Conservation (phyloP, 768 basidiomycete species). For the Sarcomyxa edulis region DNA sequence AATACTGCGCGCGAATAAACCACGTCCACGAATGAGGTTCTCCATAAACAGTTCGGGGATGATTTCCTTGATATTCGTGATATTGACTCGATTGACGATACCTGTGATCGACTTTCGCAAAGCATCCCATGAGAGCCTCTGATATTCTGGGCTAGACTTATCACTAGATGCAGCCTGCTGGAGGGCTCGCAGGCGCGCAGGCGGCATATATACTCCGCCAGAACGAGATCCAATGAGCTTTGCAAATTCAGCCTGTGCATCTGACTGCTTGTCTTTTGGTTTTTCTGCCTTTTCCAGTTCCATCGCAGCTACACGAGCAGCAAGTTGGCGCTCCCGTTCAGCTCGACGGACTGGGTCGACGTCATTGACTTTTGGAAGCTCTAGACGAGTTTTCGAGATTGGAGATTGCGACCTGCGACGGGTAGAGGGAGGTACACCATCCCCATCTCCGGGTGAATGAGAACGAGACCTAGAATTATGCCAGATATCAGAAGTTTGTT, state of each 20-base stretch:
- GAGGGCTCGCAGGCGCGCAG: slow-evolving; percentile 86
- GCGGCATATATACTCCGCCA: slow-evolving; percentile 96
- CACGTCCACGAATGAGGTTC: slow-evolving; percentile 90
- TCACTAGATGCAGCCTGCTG: slow-evolving; percentile 79
- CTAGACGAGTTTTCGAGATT: slow-evolving; percentile 18
- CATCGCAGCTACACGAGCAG: slow-evolving; percentile 61
- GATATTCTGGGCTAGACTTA: slow-evolving; percentile 85
- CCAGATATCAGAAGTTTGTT: neutral
- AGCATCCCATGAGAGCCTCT: slow-evolving; percentile 96
- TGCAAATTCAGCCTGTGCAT: slow-evolving; percentile 83
- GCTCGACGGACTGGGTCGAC: slow-evolving; percentile 72
- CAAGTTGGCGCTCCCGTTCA: slow-evolving; percentile 76
- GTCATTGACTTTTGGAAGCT: slow-evolving; percentile 48
- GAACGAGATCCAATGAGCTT: slow-evolving; percentile 78
- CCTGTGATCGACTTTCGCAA: slow-evolving; percentile 96
- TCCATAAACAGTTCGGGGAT: slow-evolving; percentile 89
- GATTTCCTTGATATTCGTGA: slow-evolving; percentile 92
- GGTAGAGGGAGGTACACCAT: slow-evolving; percentile 35
- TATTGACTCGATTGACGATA: slow-evolving; percentile 99
- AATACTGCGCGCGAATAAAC: slow-evolving; percentile 87
- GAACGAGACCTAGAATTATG: slow-evolving; percentile 41
- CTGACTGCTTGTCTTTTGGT: slow-evolving; percentile 43
- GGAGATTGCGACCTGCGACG: slow-evolving; percentile 44
- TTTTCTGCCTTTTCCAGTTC: slow-evolving; percentile 61
- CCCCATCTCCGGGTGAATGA: slow-evolving; percentile 30